Percentiles rank a stretch among this genome's conserved stretches.
phyloP scores from a whole-genome alignment of 768 basidiomycete species.

The Leccinum pellstonianum region DNA sequence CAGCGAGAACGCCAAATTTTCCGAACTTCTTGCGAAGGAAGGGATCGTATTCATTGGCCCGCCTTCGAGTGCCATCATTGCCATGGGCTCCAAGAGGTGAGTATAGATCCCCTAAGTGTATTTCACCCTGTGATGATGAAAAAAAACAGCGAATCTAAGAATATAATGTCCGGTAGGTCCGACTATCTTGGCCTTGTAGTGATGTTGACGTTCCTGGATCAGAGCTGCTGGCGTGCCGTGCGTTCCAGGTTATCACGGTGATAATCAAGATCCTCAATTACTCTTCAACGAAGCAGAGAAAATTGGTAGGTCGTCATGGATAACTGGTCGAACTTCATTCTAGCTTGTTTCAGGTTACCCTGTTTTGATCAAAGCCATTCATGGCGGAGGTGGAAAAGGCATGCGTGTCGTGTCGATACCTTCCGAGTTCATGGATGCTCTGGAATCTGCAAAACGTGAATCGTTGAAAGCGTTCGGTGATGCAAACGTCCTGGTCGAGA shows the following conservation, averaged over 20 bases:
- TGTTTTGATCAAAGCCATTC: constrained; percentile 93
- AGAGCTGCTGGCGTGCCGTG: constrained; percentile 87
- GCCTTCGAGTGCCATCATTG: constrained; percentile 80
- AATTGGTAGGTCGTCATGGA: constrained; percentile 50
- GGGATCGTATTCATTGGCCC: constrained; percentile 92
- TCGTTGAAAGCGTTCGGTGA: constrained; percentile 87
- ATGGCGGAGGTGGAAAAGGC: constrained; percentile 94
- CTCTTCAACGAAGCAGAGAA: constrained; percentile 66
- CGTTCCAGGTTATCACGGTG: constrained; percentile 91
- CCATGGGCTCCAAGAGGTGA: constrained; percentile 95
- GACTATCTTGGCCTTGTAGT: not conserved
- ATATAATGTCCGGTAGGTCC: constrained; percentile 78
- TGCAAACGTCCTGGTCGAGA: constrained; percentile 83
- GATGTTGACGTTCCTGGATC: constrained; percentile 12
- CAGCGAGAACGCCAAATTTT: constrained; percentile 87
- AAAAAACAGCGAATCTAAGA: constrained; percentile 80
- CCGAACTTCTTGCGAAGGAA: constrained; percentile 67
- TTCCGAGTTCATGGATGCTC: constrained; percentile 74
- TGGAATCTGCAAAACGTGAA: constrained; percentile 87
- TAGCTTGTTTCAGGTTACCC: constrained; percentile 61
- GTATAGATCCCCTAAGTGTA: constrained; percentile 5
- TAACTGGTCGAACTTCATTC: not conserved
- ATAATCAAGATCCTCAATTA: constrained; percentile 71
- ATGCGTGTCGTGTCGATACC: constrained; percentile 78
- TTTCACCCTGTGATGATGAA: not conserved